Evolutionary conservation across 768 basidiomycete genomes (phyloP).

Genomic region (Ramaria sp.): DNA sequence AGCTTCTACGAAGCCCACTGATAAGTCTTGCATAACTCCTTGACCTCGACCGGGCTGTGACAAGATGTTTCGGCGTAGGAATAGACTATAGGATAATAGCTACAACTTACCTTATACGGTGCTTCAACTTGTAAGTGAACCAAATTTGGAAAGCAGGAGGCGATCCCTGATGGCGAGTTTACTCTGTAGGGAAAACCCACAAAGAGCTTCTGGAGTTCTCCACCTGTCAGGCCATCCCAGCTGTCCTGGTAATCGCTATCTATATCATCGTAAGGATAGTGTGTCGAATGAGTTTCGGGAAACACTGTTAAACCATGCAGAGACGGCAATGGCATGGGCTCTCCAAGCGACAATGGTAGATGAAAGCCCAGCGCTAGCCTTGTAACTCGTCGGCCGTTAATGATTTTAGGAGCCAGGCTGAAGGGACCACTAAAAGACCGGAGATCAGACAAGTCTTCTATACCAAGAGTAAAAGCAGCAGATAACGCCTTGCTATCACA

Average conservation of each 20-base stretch:
- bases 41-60: neutral
- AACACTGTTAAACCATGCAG: neutral
- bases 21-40: neutral
- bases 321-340: neutral
- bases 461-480: too few relatives aligned
- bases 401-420: neutral
- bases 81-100: neutral
- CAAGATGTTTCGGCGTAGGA: neutral
- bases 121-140: neutral
- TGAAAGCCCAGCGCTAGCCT: neutral
- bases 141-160: neutral
- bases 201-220: neutral
- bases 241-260: neutral
- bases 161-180: neutral
- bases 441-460: neutral
- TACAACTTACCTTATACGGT: neutral
- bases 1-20: neutral
- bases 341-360: too few relatives aligned
- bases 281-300: neutral
- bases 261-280: too few relatives aligned
- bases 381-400: neutral
- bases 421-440: neutral
- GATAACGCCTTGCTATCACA: too few relatives aligned
- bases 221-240: neutral
- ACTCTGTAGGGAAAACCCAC: neutral